A percentile compares a stretch with the other conserved stretches of the same genome.
These are phyloP conservation scores for Alternaria sp. DNA, from an alignment of 2,329 filamentous ascomycete genomes.

Conservation along the genomic window DNA sequence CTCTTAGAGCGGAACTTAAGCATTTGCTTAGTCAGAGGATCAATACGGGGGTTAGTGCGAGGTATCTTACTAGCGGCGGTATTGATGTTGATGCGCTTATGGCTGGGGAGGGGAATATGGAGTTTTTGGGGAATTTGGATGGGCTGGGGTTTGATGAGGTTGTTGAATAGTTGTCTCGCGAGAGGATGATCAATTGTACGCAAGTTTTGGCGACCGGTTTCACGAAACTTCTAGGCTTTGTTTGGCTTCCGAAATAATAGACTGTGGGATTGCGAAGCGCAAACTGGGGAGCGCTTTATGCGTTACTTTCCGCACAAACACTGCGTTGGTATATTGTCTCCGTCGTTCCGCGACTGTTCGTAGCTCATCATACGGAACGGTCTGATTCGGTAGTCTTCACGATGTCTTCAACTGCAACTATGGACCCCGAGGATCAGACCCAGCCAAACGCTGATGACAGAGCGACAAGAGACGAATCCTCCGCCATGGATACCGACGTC, in stretches of 20 bases:
- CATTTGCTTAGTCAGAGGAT: constrained; percentile 73
- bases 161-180: neutral
- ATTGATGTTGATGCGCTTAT: constrained; percentile 80
- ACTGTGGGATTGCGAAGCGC: neutral
- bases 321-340: neutral
- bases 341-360: neutral
- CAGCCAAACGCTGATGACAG: neutral
- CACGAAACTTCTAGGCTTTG: neutral
- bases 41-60: constrained; percentile 86
- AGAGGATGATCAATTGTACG: neutral
- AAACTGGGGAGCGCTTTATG: neutral
- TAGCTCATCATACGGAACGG: neutral
- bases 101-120: constrained; percentile 63
- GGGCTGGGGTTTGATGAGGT: constrained; percentile 50
- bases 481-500: neutral
- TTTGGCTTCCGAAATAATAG: neutral
- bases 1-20: constrained; percentile 73
- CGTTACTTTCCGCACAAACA: neutral
- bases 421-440: neutral
- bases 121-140: constrained; percentile 67
- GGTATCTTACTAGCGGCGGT: constrained; percentile 81
- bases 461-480: neutral
- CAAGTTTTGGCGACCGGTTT: neutral
- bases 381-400: neutral
- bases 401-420: neutral